phyloP scores from a whole-genome alignment of 1,139 yeast genomes.

The Kurtzmaniella quercitrusa region DNA sequence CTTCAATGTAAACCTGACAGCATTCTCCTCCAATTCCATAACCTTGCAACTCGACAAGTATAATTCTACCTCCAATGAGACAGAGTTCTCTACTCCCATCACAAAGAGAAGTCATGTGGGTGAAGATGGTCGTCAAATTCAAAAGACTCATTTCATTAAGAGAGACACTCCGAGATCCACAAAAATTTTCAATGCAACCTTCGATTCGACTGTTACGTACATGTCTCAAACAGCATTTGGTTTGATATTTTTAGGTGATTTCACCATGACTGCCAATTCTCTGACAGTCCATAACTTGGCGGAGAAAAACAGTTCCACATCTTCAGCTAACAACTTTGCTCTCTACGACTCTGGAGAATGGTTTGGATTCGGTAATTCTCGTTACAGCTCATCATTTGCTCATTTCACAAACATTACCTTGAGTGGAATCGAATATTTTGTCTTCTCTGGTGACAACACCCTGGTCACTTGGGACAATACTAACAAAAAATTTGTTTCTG shows the following conservation, averaged over 20 bases:
- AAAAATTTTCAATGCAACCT: slow-evolving; percentile 24
- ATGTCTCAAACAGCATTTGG: slow-evolving; percentile 19
- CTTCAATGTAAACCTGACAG: slow-evolving; percentile 34
- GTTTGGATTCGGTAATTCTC: slow-evolving; percentile 39
- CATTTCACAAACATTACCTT: slow-evolving; percentile 34
- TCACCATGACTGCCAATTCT: slow-evolving; percentile 16
- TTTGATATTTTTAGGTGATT: slow-evolving; percentile 31
- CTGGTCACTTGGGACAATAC: slow-evolving; percentile 40
- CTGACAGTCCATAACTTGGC: slow-evolving; percentile 25
- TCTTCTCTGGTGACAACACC: slow-evolving; percentile 24
- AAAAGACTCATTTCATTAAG: slow-evolving; percentile 18
- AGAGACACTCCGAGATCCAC: slow-evolving; percentile 13
- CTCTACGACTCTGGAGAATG: slow-evolving; percentile 20
- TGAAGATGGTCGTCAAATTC: too few species aligned
- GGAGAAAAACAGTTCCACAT: slow-evolving; percentile 22
- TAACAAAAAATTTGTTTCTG: slow-evolving; percentile 27
- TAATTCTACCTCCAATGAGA: slow-evolving; percentile 30
- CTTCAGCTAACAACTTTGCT: slow-evolving; percentile 33
- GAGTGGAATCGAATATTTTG: slow-evolving; percentile 30
- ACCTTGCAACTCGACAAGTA: slow-evolving; percentile 25
- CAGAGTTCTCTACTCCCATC: slow-evolving; percentile 13
- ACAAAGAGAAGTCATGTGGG: slow-evolving; percentile 17
- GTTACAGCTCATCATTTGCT: slow-evolving; percentile 18
- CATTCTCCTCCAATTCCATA: slow-evolving; percentile 26
- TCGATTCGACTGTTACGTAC: slow-evolving; percentile 27